phyloP scores from a whole-genome alignment of 306 rosid species.

The Elaeagnus macrophylla region DNA sequence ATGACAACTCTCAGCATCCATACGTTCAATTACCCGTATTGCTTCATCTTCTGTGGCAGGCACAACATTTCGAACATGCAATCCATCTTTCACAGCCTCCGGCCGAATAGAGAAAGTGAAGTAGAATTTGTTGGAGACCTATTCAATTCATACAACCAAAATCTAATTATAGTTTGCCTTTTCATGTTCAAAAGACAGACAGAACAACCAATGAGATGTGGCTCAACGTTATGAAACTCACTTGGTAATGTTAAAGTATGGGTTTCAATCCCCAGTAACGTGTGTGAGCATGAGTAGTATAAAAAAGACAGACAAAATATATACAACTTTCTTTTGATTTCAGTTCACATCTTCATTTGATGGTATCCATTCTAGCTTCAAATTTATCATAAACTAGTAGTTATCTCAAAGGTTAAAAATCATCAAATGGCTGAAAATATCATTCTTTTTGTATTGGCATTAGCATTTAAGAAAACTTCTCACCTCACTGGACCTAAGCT shows the following conservation, averaged over 20 bases:
- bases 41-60: slow-evolving; percentile 81
- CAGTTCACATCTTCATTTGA: background rate
- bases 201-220: too few species aligned
- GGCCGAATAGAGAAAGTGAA: slow-evolving; percentile 57
- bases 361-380: background rate
- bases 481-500: slow-evolving; percentile 77
- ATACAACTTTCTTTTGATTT: too few species aligned
- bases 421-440: too few species aligned
- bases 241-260: too few species aligned
- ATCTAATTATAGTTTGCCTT: background rate
- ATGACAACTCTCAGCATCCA: slow-evolving; percentile 51
- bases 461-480: slow-evolving; percentile 3
- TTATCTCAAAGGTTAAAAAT: background rate
- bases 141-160: slow-evolving; percentile 10
- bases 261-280: too few species aligned
- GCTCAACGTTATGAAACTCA: too few species aligned
- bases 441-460: too few species aligned
- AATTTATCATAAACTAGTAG: background rate
- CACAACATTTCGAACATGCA: slow-evolving; percentile 55
- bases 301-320: too few species aligned
- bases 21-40: slow-evolving; percentile 51
- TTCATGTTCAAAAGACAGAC: background rate
- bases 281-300: too few species aligned
- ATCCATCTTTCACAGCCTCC: slow-evolving; percentile 45
- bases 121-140: slow-evolving; percentile 87